Conservation (phyloP, 2,329 filamentous ascomycete species). For the Fusarium begoniae region DNA sequence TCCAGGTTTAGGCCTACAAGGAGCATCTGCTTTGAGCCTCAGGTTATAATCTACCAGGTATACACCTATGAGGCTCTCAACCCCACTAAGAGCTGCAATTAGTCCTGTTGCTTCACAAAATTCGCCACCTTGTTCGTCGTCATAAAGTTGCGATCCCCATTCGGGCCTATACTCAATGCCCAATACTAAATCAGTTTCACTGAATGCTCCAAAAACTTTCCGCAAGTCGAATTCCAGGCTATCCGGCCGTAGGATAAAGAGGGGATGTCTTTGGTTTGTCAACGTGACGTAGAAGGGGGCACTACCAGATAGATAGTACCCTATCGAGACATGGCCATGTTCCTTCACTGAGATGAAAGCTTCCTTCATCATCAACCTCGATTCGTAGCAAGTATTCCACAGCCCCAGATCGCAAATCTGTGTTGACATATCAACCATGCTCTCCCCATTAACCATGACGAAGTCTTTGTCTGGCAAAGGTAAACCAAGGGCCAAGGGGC, state of each 20-base stretch:
- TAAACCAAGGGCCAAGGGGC: neutral
- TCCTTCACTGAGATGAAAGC: accelerated
- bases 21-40: neutral
- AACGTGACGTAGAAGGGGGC: neutral
- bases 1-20: accelerated
- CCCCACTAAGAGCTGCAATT: neutral
- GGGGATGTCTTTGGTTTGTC: accelerated
- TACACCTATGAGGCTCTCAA: neutral
- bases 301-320: neutral
- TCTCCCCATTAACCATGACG: neutral
- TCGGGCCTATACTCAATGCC: neutral
- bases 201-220: accelerated
- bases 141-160: neutral
- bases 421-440: neutral
- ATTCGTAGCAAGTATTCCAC: neutral
- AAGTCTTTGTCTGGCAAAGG: neutral
- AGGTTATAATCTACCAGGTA: neutral
- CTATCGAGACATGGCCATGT: accelerated
- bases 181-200: neutral
- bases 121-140: neutral
- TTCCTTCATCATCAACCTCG: neutral
- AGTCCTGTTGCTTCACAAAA: accelerated
- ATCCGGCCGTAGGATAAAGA: neutral
- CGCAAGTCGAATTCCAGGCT: neutral
- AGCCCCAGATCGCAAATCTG: accelerated